These are phyloP conservation scores for Solanum gracilifrons DNA, from an alignment of 257 asterid species.

Conservation along the genomic window DNA sequence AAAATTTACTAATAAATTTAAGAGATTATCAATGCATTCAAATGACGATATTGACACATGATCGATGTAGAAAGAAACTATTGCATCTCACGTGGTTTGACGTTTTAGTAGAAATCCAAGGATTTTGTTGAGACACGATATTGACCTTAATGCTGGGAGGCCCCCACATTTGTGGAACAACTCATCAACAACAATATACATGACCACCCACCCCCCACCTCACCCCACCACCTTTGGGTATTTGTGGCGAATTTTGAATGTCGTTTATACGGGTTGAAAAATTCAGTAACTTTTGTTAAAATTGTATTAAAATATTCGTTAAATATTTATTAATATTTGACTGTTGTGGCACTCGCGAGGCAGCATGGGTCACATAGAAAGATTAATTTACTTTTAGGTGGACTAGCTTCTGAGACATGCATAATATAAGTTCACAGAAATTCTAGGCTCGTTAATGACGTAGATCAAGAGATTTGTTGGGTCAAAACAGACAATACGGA, in stretches of 20 bases:
- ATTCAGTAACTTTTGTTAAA: background rate
- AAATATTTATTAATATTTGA: background rate
- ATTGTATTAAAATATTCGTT: background rate
- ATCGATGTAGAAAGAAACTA: background rate
- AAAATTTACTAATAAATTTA: background rate
- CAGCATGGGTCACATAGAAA: no score
- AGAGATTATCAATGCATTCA: background rate
- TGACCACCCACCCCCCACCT: no score
- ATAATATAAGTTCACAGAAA: background rate
- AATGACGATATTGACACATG: background rate
- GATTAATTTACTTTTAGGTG: background rate
- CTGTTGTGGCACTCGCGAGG: rapidly evolving
- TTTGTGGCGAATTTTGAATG: no score
- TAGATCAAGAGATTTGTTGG: background rate
- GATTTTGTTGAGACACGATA: background rate
- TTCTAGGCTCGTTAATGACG: background rate
- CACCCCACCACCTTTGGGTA: background rate
- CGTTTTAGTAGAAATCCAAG: background rate
- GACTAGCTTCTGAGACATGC: background rate
- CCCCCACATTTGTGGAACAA: background rate
- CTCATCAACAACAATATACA: background rate
- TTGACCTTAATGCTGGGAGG: background rate
- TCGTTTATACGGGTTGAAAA: background rate
- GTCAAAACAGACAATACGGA: background rate
- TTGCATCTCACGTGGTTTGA: background rate